Evolutionary conservation across 1,139 yeast genomes (phyloP), one percentile per base, ranked within the genome.

Genomic region (Lodderomyces theae): DNA sequence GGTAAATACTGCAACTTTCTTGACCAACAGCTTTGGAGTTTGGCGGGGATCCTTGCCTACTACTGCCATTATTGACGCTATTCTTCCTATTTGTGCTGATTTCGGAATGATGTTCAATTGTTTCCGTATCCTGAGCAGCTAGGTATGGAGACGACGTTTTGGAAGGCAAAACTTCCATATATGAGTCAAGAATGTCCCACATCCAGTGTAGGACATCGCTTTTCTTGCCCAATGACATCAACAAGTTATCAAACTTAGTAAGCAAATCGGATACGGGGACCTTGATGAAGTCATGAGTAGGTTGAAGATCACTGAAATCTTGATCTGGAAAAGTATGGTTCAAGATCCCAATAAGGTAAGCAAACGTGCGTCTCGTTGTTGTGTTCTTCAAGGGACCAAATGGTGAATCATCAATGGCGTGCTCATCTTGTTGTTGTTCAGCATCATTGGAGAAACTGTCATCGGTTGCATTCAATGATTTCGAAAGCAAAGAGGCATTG

Each of bases 291-390:
- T 92, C 95, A 50, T 88, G 89, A 15, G 83, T 79, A 1, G 98
- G 98, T 57, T 88, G 90, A 45, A 92, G 74, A 26, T 82, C 77
- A 11, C 95, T 79, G 54, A 90, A 92, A 57, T 92, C 98, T 57
- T 92, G 96, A 59, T 92, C 98, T 0, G 98, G 97, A 57, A 87
- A 92, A 1, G 95, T 83, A 9, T 95, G 87, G 60, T 92, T 92
- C 41, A 92, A 71, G 28, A 92, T 90, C 2, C 95, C 94, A 45
- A 92, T 86, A 42, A 92, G 69, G 58, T 90, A 87, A 0, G 97
- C 94, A 69, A 92, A 92, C 1, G 92, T 83, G 61, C 87, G 83
- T 49, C 96, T 77, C 24, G 95, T 85, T 1, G 95, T 80, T 5
- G 84, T 79, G 51, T 83, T 85, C 54, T 84, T 86, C 37, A 92